phyloP scores from a whole-genome alignment of 768 basidiomycete genomes.

The Tremella yokohamensis region DNA sequence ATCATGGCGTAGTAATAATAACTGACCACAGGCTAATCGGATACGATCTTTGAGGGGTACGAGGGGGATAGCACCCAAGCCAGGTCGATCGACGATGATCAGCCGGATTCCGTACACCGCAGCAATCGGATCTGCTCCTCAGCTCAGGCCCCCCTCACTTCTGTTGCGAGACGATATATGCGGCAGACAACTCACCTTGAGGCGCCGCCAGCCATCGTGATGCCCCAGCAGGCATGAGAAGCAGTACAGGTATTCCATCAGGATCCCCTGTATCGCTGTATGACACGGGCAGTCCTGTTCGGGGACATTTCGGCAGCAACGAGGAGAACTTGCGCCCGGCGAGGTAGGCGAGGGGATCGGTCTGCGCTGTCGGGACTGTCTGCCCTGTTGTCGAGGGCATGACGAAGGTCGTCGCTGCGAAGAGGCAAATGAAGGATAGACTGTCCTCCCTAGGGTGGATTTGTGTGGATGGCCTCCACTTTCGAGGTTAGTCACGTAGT shows the following conservation, averaged over 20 bases:
- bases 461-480: too few species aligned
- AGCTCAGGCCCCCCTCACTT: neutral
- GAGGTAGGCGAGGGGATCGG: conserved; percentile 34
- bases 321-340: conserved; percentile 29
- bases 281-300: conserved; percentile 34
- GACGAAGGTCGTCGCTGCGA: neutral
- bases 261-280: conserved; percentile 41
- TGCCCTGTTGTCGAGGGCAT: neutral
- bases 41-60: conserved; percentile 37
- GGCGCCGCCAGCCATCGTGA: conserved; percentile 39
- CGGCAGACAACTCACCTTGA: conserved; percentile 23
- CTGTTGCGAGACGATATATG: neutral
- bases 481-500: too few species aligned
- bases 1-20: neutral
- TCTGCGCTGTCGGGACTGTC: conserved; percentile 15
- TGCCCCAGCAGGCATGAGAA: conserved; percentile 37
- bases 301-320: conserved; percentile 29
- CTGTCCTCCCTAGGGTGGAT: too few species aligned
- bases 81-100: conserved; percentile 45
- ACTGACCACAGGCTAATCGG: conserved; percentile 33
- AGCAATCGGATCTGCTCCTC: conserved; percentile 32
- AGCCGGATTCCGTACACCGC: conserved; percentile 33
- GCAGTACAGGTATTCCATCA: conserved; percentile 34
- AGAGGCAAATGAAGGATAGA: neutral
- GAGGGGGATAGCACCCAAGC: conserved; percentile 33